A percentile compares a stretch with the other conserved stretches of the same genome.
These are phyloP conservation scores for Cyphellophora attinorum DNA, from an alignment of 2,329 filamentous ascomycete species.

Conservation along the genomic window DNA sequence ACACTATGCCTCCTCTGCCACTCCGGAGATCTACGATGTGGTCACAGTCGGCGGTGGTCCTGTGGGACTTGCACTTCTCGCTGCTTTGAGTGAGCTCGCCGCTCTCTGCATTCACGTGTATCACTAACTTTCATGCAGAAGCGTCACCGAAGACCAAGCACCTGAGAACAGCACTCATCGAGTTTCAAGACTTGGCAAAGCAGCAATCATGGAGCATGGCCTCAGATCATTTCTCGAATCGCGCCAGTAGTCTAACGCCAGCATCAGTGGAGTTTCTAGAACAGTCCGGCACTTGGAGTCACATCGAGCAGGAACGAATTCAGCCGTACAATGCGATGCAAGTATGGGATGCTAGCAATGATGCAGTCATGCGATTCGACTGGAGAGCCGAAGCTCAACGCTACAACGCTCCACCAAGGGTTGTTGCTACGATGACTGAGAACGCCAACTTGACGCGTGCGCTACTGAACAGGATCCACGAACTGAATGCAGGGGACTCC, in stretches of 20 bases:
- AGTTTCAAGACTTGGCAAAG: conserved; percentile 74
- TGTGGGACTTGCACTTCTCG: conserved; percentile 72
- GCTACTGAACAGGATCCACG: conserved; percentile 60
- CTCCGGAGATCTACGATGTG: conserved; percentile 77
- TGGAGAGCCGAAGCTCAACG: conserved; percentile 42
- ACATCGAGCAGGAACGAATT: conserved; percentile 62
- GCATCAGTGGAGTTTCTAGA: conserved; percentile 75
- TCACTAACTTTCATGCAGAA: conserved; percentile 39
- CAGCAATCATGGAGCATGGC: conserved; percentile 58
- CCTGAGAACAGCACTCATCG: conserved; percentile 78
- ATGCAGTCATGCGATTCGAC: conserved; percentile 81
- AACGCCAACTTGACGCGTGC: conserved; percentile 80
- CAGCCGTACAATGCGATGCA: conserved; percentile 94
- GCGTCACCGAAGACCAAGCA: conserved; percentile 64
- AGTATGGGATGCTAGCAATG: conserved; percentile 92
- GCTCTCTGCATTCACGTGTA: too few species aligned
- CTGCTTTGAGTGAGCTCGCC: conserved; percentile 57
- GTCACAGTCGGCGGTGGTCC: conserved; percentile 86
- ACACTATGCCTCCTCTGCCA: conserved; percentile 3
- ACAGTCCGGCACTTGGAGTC: conserved; percentile 73
- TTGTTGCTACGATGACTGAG: conserved; percentile 93
- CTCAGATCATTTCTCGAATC: conserved; percentile 70
- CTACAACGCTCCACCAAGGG: conserved; percentile 34
- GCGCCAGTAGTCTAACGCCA: conserved; percentile 90
- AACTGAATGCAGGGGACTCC: conserved; percentile 48